These are phyloP conservation scores for Apiospora rasikravindrae DNA, from an alignment of 2,329 filamentous ascomycete species.

Conservation along the genomic window DNA sequence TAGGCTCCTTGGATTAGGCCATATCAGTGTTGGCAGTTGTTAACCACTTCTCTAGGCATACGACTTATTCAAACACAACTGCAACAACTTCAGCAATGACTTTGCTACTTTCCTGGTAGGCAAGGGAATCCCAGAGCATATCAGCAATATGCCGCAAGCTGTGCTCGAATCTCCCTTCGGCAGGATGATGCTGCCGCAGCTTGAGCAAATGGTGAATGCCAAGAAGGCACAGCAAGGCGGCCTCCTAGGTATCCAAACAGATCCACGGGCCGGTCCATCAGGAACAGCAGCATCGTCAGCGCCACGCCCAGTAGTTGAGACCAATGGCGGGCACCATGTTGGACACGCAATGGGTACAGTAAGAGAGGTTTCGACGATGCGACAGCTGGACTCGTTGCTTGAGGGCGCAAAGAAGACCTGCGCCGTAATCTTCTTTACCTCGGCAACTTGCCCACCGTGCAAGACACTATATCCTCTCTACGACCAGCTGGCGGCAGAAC, in stretches of 20 bases:
- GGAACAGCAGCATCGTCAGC: conserved; percentile 13
- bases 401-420: conserved; percentile 66
- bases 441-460: conserved; percentile 83
- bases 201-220: conserved; percentile 57
- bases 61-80: conserved; percentile 89
- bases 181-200: conserved; percentile 81
- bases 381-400: conserved; percentile 66
- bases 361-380: conserved; percentile 62
- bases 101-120: conserved; percentile 89
- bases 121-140: conserved; percentile 85
- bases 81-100: conserved; percentile 97
- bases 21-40: background rate
- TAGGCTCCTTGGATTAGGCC: conserved; percentile 37
- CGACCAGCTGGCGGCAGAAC: conserved; percentile 77
- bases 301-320: background rate
- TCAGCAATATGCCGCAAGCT: conserved; percentile 81
- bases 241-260: conserved; percentile 56
- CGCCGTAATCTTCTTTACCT: conserved; percentile 91
- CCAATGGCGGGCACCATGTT: conserved; percentile 33
- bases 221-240: conserved; percentile 55
- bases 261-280: conserved; percentile 35
- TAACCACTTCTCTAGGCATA: conserved; percentile 67
- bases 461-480: conserved; percentile 82
- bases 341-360: conserved; percentile 50
- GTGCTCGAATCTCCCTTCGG: conserved; percentile 89